Evolutionary conservation across 2,329 filamentous ascomycete genomes (phyloP), one percentile per base, ranked within the genome.

Genomic region (Sporothrix mexicana): DNA sequence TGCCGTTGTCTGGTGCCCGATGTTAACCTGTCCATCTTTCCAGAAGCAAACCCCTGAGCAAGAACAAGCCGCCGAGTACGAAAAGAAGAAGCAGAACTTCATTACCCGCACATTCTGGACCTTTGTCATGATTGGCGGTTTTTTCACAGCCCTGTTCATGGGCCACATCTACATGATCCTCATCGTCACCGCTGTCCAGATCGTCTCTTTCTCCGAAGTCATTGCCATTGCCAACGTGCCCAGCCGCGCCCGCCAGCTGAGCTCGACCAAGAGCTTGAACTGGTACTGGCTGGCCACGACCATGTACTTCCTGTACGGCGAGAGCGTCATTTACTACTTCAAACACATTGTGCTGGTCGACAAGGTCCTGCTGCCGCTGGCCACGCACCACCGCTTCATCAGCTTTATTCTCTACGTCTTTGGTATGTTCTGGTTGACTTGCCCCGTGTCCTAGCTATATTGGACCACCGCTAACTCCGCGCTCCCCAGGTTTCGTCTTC

Each of bases 271-370:
- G 85, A 94, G 93, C 77, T 86, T 99, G 78, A 98, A 98, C 83
- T 99, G 96, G 96, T 99, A 99, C 83, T 99, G 97, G 86, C 88
- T 99, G 71, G 96, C 94, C n/a, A 94, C 93, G 36, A 97, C 95
- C 77, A 98, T 99, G 95, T 99, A 99, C 86, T 99, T 97, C 78
- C 87, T 99, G 69, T 99, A 99, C 80, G 96, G 96, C 80, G 96
- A 99, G 84, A 98, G 94, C 79, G 95, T 99, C 79, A 97, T 99
- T 79, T 99, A 99, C 85, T 99, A 99, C 84, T 99, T 99, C 85
- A 99, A 99, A 87, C 96, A 99, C 81, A 95, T 99, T 77, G 91
- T 99, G 59, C 85, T 99, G 73, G 95, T 99, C 62, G 96, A 99
- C 83, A 93, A 92, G 82, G 93, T 98, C 62, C 86, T 99, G 74